A percentile compares a stretch with the other conserved stretches of the same genome.
phyloP scores from a whole-genome alignment of 1,284 basidiomycete genomes.

The Apiotrichum siamense region DNA sequence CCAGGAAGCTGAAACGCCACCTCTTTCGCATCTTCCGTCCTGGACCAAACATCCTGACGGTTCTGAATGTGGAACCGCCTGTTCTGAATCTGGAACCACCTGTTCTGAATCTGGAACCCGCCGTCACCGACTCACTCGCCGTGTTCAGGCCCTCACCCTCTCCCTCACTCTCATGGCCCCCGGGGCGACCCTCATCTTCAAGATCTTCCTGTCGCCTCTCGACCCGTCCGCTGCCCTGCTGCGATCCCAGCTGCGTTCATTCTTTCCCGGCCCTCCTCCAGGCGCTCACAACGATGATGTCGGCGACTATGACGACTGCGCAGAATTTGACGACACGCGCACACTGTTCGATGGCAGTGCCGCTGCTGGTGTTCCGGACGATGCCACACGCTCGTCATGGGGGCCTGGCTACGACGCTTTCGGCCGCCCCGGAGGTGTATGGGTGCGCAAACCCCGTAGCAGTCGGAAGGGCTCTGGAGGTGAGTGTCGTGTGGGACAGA shows the following conservation, averaged over 20 bases:
- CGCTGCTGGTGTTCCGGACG: constrained; percentile 13
- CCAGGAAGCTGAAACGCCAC: too few species aligned
- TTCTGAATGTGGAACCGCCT: too few species aligned
- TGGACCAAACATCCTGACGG: too few species aligned
- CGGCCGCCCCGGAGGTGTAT: constrained; percentile 45
- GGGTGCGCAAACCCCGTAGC: constrained; percentile 47
- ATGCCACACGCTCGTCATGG: constrained; percentile 1
- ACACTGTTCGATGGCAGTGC: constrained; percentile 18
- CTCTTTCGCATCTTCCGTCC: neutral
- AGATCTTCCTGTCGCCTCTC: constrained; percentile 53
- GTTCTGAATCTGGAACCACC: too few species aligned
- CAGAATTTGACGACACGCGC: constrained; percentile 22
- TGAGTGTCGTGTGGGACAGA: constrained; percentile 24
- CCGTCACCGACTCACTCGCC: neutral
- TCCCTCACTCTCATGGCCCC: constrained; percentile 52
- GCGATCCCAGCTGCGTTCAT: constrained; percentile 48
- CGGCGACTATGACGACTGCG: constrained; percentile 1
- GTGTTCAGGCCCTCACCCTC: constrained; percentile 51
- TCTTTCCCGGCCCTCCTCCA: constrained; percentile 47
- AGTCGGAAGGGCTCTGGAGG: constrained; percentile 47
- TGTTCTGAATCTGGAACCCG: too few species aligned
- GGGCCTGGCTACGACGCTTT: constrained; percentile 26
- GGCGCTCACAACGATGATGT: constrained; percentile 6
- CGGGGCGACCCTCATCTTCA: constrained; percentile 54
- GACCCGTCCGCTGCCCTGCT: constrained; percentile 49